Evolutionary conservation across 139 green algal genomes (phyloP), one percentile per base, ranked within the genome.

Genomic region (Marvania coccoides): DNA sequence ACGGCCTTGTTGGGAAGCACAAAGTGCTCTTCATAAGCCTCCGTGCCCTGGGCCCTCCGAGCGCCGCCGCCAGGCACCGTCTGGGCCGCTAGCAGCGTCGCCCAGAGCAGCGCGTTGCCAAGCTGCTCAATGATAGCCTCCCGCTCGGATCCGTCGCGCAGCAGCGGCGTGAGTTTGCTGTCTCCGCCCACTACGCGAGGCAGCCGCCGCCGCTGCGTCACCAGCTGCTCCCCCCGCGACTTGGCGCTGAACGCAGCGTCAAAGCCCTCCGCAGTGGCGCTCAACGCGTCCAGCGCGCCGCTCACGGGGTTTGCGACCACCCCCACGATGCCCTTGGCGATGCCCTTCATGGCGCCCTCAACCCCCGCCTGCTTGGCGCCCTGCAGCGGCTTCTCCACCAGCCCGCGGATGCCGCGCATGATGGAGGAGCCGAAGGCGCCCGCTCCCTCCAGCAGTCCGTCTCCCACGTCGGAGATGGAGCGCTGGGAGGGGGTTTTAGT

Each of bases 311-410:
- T 79, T 4, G 81, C 83, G 8, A 86, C 81, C 4, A 73, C 84
- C 8, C 91, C 91, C 6, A 95, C 74, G 9, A 97, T 7, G 1
- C 91, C 91, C 61, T 82, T 78, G 15, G 70, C 85, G n/a, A 91
- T 42, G 31, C 88, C 84, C 47, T 59, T 63, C 6, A 83, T 29
- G 24, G 76, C 73, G 30, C 75, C 75, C 72, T 75, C 56, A 12
- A 93, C 60, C 8, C 91, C 91, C 8, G 74, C 65, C 46, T 76
- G 45, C 67, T 85, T 70, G 2, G 85, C 87, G 3, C 91, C 91
- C 61, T 92, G 61, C 54, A 95, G 14, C 12, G 91, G 91, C 72
- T 91, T 88, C n/a, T 75, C 74, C 10, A 97, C 65, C 5, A 97
- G 77, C 29, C 91, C 91, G 15, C 75, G 78, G 24, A 91, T 78